Base-by-base conservation (phyloP, 2,329 filamentous ascomycete genomes). In the Metarhizium album region DNA sequence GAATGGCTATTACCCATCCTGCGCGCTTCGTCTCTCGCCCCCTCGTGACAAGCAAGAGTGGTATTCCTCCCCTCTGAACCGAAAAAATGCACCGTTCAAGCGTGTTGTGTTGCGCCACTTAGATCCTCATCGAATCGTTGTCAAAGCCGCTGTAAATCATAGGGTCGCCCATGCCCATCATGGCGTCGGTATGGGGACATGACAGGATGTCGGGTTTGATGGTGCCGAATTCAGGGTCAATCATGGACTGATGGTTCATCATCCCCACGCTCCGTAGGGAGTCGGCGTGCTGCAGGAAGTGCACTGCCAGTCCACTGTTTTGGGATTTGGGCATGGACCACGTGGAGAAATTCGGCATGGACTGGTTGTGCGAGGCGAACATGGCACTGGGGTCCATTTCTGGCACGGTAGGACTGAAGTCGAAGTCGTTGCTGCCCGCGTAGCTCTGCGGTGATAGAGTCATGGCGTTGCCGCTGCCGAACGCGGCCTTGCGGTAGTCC, bases 61-160 rank as follows among this genome's bases (percentile, higher is more conserved):
- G n/a, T n/a, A n/a, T n/a, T n/a, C n/a, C n/a, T n/a, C n/a, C n/a
- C n/a, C n/a, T n/a, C n/a, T n/a, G n/a, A n/a, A n/a, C n/a, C n/a
- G n/a, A n/a, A n/a, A n/a, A n/a, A n/a, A n/a, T n/a, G n/a, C n/a
- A n/a, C n/a, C n/a, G n/a, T n/a, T n/a, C n/a, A n/a, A n/a, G n/a
- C n/a, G n/a, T n/a, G 35, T 18, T 42, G 18, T 42, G 8, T 42
- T 46, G 48, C 29, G 42, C 24, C 31, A 29, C 47, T 66, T 57
- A 74, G 45, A 74, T 60, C 53, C 70, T 61, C 60, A 74, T 64
- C 20, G 62, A 54, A 46, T 75, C 73, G 51, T 65, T 67, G 52
- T 76, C 74, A 58, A 73, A 78, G 43, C 74, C 73, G 3, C 72
- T 68, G 57, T 74, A 80, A 51, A 81, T 79, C 76, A 80, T 80